A percentile compares a stretch with the other conserved stretches of the same genome.
Conservation (phyloP, 768 basidiomycete genomes). For the Lactarius psammicola region DNA sequence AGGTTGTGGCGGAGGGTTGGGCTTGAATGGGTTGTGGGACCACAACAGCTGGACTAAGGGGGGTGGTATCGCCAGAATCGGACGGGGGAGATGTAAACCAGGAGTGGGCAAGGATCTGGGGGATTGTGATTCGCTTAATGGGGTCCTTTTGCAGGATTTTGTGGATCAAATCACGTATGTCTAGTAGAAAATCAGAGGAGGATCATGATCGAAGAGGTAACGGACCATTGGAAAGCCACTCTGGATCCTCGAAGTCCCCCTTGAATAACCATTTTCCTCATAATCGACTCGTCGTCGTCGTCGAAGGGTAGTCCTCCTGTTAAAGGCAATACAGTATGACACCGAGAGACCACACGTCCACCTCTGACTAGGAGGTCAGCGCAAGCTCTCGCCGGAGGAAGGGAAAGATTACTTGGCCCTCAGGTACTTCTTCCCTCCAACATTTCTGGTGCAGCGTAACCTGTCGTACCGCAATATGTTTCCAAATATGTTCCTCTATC, state of each 20-base stretch:
- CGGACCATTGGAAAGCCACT: slow-evolving; percentile 85
- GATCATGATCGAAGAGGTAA: slow-evolving; percentile 9
- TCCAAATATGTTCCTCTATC: slow-evolving; percentile 77
- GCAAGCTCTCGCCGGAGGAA: not conserved
- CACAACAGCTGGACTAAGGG: slow-evolving; percentile 31
- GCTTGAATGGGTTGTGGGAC: slow-evolving; percentile 33
- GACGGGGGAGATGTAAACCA: slow-evolving; percentile 63
- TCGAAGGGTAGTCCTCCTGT: slow-evolving; percentile 65
- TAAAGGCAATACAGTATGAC: slow-evolving; percentile 88
- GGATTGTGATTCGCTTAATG: slow-evolving; percentile 69
- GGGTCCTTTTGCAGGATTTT: slow-evolving; percentile 78
- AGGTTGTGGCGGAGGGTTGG: slow-evolving; percentile 35
- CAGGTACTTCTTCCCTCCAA: slow-evolving; percentile 79
- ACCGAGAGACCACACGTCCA: slow-evolving; percentile 93
- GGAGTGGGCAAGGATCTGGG: slow-evolving; percentile 78
- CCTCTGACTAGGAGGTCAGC: slow-evolving; percentile 54
- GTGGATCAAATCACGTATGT: slow-evolving; percentile 80
- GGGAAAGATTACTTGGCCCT: slow-evolving; percentile 65
- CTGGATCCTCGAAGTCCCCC: slow-evolving; percentile 87
- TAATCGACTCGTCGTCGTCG: slow-evolving; percentile 45
- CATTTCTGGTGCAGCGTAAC: slow-evolving; percentile 93
- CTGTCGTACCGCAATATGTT: slow-evolving; percentile 94
- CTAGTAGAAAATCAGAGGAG: slow-evolving; percentile 41
- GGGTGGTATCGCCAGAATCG: slow-evolving; percentile 32
- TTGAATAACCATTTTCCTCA: slow-evolving; percentile 76